These are phyloP conservation scores for Neurospora sp. DNA, from an alignment of 495 filamentous ascomycete species.

Conservation along the genomic window DNA sequence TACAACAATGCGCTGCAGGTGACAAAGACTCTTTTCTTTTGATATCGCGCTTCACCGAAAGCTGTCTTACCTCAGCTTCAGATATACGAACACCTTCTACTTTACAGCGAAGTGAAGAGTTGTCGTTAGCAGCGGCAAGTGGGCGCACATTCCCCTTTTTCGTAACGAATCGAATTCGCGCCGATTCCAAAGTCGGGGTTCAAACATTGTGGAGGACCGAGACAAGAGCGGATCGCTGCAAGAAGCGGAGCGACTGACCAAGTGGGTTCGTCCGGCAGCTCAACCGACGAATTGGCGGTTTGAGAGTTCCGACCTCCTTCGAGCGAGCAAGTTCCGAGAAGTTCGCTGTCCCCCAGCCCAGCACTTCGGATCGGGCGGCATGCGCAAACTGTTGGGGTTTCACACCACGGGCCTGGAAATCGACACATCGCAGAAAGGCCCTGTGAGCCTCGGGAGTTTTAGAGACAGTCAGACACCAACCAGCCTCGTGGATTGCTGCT, in stretches of 20 bases:
- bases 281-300: background rate
- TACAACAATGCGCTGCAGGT: background rate
- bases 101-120: background rate
- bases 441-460: background rate
- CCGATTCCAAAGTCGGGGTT: background rate
- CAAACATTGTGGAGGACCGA: background rate
- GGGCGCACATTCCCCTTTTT: background rate
- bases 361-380: background rate
- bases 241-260: background rate
- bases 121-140: background rate
- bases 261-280: background rate
- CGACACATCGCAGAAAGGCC: background rate
- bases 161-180: background rate
- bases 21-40: background rate
- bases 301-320: background rate
- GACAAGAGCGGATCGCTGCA: background rate
- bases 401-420: background rate
- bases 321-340: background rate
- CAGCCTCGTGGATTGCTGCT: background rate
- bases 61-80: background rate
- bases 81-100: background rate
- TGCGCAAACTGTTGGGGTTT: background rate
- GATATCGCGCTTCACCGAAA: background rate
- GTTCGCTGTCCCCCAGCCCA: background rate
- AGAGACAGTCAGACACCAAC: background rate